These are phyloP conservation scores for Penicillium alfredii DNA, from an alignment of 495 filamentous ascomycete species.

Conservation along the genomic window DNA sequence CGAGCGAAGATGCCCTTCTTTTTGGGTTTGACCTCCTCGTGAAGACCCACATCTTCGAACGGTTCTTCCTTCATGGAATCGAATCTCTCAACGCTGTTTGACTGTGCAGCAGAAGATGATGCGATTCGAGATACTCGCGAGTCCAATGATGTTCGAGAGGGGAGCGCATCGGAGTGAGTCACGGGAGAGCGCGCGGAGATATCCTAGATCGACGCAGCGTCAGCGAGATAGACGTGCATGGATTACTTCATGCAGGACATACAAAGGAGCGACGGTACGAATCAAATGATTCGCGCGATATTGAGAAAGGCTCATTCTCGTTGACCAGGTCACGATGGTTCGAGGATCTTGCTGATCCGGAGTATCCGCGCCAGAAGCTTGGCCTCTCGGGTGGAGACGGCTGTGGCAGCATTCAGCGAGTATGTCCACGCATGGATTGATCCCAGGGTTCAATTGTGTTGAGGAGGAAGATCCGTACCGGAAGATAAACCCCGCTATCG, in stretches of 20 bases:
- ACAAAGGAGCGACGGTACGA: conserved; percentile 96
- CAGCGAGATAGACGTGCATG: no score
- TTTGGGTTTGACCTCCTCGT: conserved; percentile 69
- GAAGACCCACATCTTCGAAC: conserved; percentile 89
- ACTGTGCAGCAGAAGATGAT: conserved; percentile 45
- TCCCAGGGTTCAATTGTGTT: conserved; percentile 5
- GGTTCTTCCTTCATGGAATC: conserved; percentile 62
- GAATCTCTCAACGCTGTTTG: conserved; percentile 47
- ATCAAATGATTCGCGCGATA: conserved; percentile 96
- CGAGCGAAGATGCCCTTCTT: conserved; percentile 80
- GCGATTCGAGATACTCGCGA: conserved; percentile 53
- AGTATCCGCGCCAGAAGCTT: conserved; percentile 73
- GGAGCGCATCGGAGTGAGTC: conserved; percentile 46
- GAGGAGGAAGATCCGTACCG: conserved; percentile 48
- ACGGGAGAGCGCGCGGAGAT: conserved; percentile 86
- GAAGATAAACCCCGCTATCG: conserved; percentile 93
- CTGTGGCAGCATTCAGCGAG: conserved; percentile 39
- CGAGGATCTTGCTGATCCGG: conserved; percentile 59
- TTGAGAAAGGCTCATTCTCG: conserved; percentile 90
- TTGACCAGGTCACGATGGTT: conserved; percentile 64
- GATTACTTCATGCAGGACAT: no score
- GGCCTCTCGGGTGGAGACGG: conserved; percentile 87
- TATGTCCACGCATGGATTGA: not conserved
- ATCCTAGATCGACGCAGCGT: conserved; percentile 64
- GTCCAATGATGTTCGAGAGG: conserved; percentile 74